phyloP scores from a whole-genome alignment of 106 monocot species.

The Xerophyta viscosa region DNA sequence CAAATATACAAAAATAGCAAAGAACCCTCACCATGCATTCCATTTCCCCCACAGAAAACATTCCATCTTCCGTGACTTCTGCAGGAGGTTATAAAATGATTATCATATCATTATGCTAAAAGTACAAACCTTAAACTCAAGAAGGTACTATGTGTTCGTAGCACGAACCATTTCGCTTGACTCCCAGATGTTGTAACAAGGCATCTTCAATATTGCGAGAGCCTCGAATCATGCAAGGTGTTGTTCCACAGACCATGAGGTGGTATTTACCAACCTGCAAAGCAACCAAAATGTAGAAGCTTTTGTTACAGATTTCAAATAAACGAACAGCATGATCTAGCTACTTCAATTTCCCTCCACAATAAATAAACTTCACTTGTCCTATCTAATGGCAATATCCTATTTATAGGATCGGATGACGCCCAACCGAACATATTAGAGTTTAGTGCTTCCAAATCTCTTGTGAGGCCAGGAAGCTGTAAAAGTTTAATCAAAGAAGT shows the following conservation, averaged over 20 bases:
- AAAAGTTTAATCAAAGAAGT: too few species aligned
- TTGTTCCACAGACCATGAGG: constrained; percentile 92
- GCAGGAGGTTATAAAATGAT: constrained; percentile 5
- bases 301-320: too few species aligned
- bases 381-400: too few species aligned
- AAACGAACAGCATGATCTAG: too few species aligned
- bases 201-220: constrained; percentile 89
- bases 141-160: neutral
- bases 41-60: constrained; percentile 98
- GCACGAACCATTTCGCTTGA: constrained; percentile 72
- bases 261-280: constrained; percentile 93
- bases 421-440: too few species aligned
- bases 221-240: constrained; percentile 98
- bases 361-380: too few species aligned
- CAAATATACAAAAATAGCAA: too few species aligned
- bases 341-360: too few species aligned
- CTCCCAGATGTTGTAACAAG: constrained; percentile 86
- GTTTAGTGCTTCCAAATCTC: too few species aligned
- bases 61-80: constrained; percentile 95
- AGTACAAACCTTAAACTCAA: neutral
- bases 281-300: constrained; percentile 4
- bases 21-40: constrained; percentile 80
- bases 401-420: too few species aligned
- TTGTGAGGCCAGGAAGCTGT: too few species aligned
- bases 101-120: neutral